Evolutionary conservation across 2,329 filamentous ascomycete species (phyloP).

Genomic region (Sordariomycetes sp.): DNA sequence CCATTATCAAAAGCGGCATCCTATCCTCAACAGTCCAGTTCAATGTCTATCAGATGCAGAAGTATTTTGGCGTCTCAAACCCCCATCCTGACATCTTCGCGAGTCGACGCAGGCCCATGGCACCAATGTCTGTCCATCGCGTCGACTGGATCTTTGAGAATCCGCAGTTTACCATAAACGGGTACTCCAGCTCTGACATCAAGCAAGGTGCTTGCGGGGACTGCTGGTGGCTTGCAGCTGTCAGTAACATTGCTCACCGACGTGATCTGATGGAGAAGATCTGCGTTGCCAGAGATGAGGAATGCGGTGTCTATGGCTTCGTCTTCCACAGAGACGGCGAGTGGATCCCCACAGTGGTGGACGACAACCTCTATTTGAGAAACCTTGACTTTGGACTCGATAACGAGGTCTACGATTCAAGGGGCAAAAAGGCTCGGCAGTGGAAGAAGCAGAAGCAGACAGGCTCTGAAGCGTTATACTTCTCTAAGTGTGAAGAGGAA

Average conservation of each 20-base stretch:
- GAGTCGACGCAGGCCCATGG: conserved; percentile 3
- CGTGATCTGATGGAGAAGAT: conserved; percentile 55
- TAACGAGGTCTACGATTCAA: conserved; percentile 24
- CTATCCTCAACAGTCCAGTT: no score
- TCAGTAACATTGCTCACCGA: conserved; percentile 60
- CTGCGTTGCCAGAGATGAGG: conserved; percentile 59
- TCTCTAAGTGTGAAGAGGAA: conserved; percentile 56
- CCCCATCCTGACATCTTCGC: no score
- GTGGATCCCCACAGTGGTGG: conserved; percentile 63
- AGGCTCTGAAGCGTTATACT: conserved; percentile 60
- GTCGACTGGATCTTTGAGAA: conserved; percentile 32
- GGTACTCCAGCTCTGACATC: conserved; percentile 30
- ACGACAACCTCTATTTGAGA: conserved; percentile 47
- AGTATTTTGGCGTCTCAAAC: no score
- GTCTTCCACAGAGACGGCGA: conserved; percentile 64
- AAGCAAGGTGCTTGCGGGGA: conserved; percentile 47
- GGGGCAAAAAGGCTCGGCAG: conserved; percentile 45
- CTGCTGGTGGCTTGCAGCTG: conserved; percentile 65
- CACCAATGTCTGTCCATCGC: conserved; percentile 29
- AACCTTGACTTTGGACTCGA: conserved; percentile 29
- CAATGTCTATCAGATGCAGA: no score
- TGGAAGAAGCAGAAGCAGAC: conserved; percentile 56
- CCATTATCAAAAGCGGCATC: no score
- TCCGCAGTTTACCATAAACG: conserved; percentile 28
- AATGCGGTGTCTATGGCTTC: conserved; percentile 63